Base-by-base conservation (phyloP, 2,329 filamentous ascomycete genomes). In the Claviceps arundinis region DNA sequence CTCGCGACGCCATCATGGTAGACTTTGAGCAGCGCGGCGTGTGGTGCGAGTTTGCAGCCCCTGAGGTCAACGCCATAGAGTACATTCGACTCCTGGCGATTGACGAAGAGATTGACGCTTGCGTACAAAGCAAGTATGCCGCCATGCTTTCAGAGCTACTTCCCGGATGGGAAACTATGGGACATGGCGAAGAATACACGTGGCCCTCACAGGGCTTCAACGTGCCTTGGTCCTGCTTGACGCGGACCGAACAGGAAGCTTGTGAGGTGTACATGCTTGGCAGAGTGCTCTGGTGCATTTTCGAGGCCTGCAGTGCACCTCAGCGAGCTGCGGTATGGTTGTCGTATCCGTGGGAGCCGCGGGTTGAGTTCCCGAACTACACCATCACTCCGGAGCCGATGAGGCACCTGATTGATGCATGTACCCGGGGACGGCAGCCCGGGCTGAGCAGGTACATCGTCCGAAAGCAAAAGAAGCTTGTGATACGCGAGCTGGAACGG, bases 261-360 rank as follows among this genome's bases (percentile, higher is more conserved):
- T 78, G 78, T 19, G 75, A 79, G 61, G 78, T 80, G 1, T 82
- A 81, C 63, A 81, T 81, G 78, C 72, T 82, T 16, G 79, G 78
- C 5, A 71, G 78, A 41, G 69, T 80, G 26, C 66, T 82, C 47
- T 82, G 78, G 78, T 82, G 79, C 59, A 73, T 82, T 16, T 82
- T 82, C 52, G 79, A 82, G 60, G 77, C 76, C 19, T 73, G 75
- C 59, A 76, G 75, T 54, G 77, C 77, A 2, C 78, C 78, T 1
- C 76, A 82, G 58, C 70, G 70, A 55, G 73, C 74, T 2, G 73
- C 76, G 3, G 70, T 79, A 13, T 81, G 78, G 78, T 71, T 78
- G 56, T 81, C 78, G 46, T 81, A 81, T 60, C 67, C 66, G 16
- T 74, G 72, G 64, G 78, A 81, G 60, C 74, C 78, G 2, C 66